Percentiles rank a stretch among this genome's conserved stretches.
These are phyloP conservation scores for Ramichloridium luteum DNA, from an alignment of 2,329 filamentous ascomycete species.

Conservation along the genomic window DNA sequence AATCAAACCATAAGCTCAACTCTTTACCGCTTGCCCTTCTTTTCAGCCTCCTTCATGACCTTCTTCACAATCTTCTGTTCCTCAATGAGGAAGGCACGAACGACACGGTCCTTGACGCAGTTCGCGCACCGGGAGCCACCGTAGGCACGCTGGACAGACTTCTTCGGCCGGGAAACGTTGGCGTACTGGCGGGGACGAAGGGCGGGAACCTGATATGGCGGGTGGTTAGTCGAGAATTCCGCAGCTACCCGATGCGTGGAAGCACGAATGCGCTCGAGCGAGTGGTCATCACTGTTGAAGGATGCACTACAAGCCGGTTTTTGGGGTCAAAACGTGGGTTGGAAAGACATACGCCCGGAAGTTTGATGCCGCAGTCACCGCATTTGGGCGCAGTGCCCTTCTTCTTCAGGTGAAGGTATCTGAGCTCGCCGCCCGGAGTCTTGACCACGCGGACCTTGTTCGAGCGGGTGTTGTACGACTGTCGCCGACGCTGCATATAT, in stretches of 20 bases:
- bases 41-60: slow-evolving; percentile 96
- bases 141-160: slow-evolving; percentile 98
- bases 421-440: slow-evolving; percentile 91
- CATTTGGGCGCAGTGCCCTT: slow-evolving; percentile 96
- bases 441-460: slow-evolving; percentile 94
- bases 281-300: not conserved
- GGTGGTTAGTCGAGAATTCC: too few relatives aligned
- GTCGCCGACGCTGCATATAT: slow-evolving; percentile 39
- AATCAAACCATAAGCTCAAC: not conserved
- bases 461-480: slow-evolving; percentile 86
- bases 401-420: slow-evolving; percentile 99
- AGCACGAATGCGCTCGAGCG: too few relatives aligned
- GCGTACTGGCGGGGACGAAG: slow-evolving; percentile 97
- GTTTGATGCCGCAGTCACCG: slow-evolving; percentile 96
- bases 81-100: slow-evolving; percentile 98
- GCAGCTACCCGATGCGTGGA: too few relatives aligned
- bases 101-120: slow-evolving; percentile 96
- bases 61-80: slow-evolving; percentile 99
- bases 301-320: too few relatives aligned
- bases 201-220: slow-evolving; percentile 93
- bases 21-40: slow-evolving; percentile 40
- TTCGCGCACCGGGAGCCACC: slow-evolving; percentile 96
- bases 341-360: slow-evolving; percentile 74
- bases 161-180: slow-evolving; percentile 94
- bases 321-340: too few relatives aligned